Percentiles rank a stretch among this genome's conserved stretches.
Evolutionary conservation across 139 green algal genomes (phyloP).

Genomic region (Closterium sp.): DNA sequence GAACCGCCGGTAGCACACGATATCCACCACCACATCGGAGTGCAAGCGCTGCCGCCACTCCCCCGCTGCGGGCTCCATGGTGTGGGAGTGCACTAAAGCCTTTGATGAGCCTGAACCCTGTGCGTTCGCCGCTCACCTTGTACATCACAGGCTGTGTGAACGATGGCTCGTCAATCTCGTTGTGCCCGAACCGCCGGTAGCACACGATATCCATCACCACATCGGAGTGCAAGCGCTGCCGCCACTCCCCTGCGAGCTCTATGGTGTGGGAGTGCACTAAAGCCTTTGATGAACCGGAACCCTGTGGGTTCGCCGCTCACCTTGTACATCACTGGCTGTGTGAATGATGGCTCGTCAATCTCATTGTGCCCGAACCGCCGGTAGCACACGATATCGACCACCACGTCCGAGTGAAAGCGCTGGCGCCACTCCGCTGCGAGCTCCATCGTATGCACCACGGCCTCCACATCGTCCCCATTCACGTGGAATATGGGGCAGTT

Average conservation of each 20-base stretch:
- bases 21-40: conserved; percentile 92
- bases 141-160: conserved; percentile 99
- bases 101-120: too few relatives aligned
- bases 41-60: conserved; percentile 55
- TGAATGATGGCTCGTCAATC: conserved; percentile 99
- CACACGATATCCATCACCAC: conserved; percentile 96
- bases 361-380: conserved; percentile 93
- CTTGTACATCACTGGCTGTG: conserved; percentile 95
- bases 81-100: too few relatives aligned
- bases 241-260: conserved; percentile 92
- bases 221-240: conserved; percentile 83
- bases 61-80: too few relatives aligned
- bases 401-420: conserved; percentile 85
- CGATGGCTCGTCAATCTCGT: conserved; percentile 98
- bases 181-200: conserved; percentile 87
- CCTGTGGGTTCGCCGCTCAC: too few relatives aligned
- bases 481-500: conserved; percentile 96
- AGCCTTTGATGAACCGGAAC: too few relatives aligned
- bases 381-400: conserved; percentile 93
- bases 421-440: conserved; percentile 92
- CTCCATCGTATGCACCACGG: conserved; percentile 84
- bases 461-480: conserved; percentile 95
- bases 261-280: not conserved
- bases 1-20: conserved; percentile 84
- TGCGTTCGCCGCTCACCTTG: too few relatives aligned